Percentiles rank a stretch among this genome's conserved stretches.
phyloP scores from a whole-genome alignment of 805 yeast species.

The Teunomyces stri region DNA sequence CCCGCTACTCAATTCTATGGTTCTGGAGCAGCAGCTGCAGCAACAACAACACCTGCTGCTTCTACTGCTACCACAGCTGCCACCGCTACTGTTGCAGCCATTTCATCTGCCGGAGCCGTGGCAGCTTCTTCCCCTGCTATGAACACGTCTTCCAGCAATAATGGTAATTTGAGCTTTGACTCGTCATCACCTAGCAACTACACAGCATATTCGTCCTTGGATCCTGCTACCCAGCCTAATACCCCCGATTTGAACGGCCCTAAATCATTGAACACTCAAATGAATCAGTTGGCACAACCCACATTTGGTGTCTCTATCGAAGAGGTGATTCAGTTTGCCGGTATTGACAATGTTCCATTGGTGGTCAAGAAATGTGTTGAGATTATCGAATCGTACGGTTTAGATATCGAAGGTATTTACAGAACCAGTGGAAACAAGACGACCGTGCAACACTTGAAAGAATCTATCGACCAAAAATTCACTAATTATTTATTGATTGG shows the following conservation, averaged over 20 bases:
- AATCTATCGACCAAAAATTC: conserved; percentile 73
- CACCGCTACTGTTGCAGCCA: not conserved
- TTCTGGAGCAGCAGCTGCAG: not conserved
- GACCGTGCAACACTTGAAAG: conserved; percentile 70
- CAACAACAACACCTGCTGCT: not conserved
- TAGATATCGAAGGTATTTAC: conserved; percentile 85
- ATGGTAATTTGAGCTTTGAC: not conserved
- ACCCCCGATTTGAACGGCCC: conserved; percentile 37
- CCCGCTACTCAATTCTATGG: not conserved
- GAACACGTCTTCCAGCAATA: not conserved
- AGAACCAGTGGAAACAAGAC: conserved; percentile 77
- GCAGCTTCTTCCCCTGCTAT: not conserved
- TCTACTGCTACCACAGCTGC: not conserved
- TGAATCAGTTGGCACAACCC: conserved; percentile 26
- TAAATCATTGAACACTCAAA: conserved; percentile 22
- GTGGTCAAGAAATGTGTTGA: conserved; percentile 86
- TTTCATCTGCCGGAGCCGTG: not conserved
- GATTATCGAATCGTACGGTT: conserved; percentile 80
- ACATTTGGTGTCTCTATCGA: conserved; percentile 88
- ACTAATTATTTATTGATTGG: conserved; percentile 51
- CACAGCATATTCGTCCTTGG: conserved; percentile 23
- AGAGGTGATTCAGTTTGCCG: conserved; percentile 68
- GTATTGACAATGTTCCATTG: conserved; percentile 86
- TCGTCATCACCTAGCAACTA: not conserved
- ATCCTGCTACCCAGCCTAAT: conserved; percentile 30